Evolutionary conservation across 2,329 filamentous ascomycete genomes (phyloP).

Genomic region (Verticillium isaacii): DNA sequence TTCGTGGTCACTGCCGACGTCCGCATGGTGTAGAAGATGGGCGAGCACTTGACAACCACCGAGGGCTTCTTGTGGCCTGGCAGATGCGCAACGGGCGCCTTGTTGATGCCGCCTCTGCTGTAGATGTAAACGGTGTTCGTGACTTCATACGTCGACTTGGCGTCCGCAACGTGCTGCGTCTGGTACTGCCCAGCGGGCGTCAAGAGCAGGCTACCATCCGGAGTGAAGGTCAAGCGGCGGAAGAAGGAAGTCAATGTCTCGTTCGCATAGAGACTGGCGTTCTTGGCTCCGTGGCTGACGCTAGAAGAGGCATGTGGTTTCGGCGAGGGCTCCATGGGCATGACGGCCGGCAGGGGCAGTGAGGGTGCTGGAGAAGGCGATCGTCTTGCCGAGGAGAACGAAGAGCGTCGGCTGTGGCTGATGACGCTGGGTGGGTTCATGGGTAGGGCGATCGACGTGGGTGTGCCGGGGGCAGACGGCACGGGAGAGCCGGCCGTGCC

Average conservation of each 20-base stretch:
- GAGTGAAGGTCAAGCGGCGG: conserved; percentile 85
- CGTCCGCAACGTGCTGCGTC: conserved; percentile 60
- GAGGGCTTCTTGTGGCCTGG: conserved; percentile 98
- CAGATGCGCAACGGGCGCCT: conserved; percentile 88
- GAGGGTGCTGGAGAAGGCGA: conserved; percentile 85
- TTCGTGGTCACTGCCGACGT: conserved; percentile 65
- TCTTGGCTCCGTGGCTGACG: conserved; percentile 61
- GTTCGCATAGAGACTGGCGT: conserved; percentile 89
- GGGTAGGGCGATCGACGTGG: conserved; percentile 77
- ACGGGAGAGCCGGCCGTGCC: conserved; percentile 78
- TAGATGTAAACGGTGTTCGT: conserved; percentile 99
- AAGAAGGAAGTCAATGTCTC: conserved; percentile 98
- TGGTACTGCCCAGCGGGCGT: conserved; percentile 96
- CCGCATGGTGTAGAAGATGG: conserved; percentile 78
- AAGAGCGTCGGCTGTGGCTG: conserved; percentile 61
- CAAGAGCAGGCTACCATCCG: conserved; percentile 88
- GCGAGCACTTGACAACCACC: conserved; percentile 91
- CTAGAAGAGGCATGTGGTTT: conserved; percentile 60
- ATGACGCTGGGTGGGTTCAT: conserved; percentile 94
- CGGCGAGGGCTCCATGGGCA: conserved; percentile 87
- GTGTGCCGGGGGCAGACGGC: conserved; percentile 89
- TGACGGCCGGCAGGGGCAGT: conserved; percentile 88
- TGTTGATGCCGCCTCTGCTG: conserved; percentile 92
- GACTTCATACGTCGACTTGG: conserved; percentile 75
- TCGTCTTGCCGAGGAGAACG: conserved; percentile 70